Evolutionary conservation across 331 rosid species (phyloP), one percentile per base, ranked within the genome.

Genomic region (Quercus lobata): DNA sequence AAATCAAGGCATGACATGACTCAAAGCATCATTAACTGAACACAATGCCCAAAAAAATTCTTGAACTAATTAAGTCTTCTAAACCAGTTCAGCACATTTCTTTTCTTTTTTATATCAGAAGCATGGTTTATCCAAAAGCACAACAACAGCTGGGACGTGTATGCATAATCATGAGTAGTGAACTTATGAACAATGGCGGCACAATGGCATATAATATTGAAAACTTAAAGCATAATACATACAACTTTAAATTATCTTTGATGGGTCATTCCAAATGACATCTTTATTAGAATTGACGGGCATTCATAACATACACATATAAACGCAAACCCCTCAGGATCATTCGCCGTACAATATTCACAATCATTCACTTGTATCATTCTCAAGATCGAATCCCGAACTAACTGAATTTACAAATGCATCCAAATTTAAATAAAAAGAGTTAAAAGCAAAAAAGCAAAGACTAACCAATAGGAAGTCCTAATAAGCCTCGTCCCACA

Each of bases 381-480:
- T 49, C 54, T 49, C 54, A 49, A 49, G 0, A 49, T 49, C 5
- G 1, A 49, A 12, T 3, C 54, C 17, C 17, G 1, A 14, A 49
- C 17, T 49, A 49, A 49, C 17, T 11, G 17, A 49, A 49, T 49
- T 0, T 49, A 49, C 17, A 49, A 49, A 49, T 49, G 0, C 0
- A 49, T 12, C 17, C 54, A 49, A 12, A 49, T 49, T 49, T 16
- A 57, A 35, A 3, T 27, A 0, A 41, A 41, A 8, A 41, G 46
- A 8, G 46, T 8, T 41, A 8, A 37, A 37, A 37, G 46, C 24
- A 22, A 71, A 35, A 32, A 34, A 56, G 65, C 34, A 21, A 6
- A 53, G 44, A 91, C 97, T 88, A 86, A 95, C 99, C 97, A 82
- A 82, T 81, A 57, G 90, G 91, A 71, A 95, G 80, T 82, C 89